These are phyloP conservation scores for Ophiostoma tasmaniense DNA, from an alignment of 2,329 filamentous ascomycete genomes.

Conservation along the genomic window DNA sequence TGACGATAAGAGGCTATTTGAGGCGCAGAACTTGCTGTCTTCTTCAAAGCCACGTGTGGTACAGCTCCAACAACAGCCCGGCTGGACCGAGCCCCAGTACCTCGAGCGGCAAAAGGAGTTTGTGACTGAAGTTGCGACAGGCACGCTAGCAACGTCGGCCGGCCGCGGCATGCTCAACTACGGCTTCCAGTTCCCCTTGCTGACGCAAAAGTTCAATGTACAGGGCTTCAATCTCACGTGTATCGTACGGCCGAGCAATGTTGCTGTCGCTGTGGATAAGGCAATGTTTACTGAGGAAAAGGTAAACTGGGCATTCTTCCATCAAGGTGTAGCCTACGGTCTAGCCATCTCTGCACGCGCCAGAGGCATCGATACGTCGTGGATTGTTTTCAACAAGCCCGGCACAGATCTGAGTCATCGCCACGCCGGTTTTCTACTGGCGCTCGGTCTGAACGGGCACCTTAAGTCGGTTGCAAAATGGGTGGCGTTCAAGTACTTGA, in stretches of 20 bases:
- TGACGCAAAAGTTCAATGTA: slow-evolving; percentile 87
- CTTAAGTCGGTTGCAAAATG: slow-evolving; percentile 92
- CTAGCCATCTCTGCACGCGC: slow-evolving; percentile 83
- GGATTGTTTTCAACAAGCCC: slow-evolving; percentile 98
- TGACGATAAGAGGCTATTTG: slow-evolving; percentile 81
- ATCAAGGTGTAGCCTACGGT: slow-evolving; percentile 88
- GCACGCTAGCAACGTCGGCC: slow-evolving; percentile 80
- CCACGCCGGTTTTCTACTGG: slow-evolving; percentile 90
- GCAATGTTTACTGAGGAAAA: slow-evolving; percentile 86
- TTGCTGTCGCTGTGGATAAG: slow-evolving; percentile 88
- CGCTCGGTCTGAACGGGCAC: slow-evolving; percentile 87
- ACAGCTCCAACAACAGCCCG: slow-evolving; percentile 64
- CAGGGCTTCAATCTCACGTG: slow-evolving; percentile 88
- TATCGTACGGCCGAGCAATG: slow-evolving; percentile 83
- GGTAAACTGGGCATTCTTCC: slow-evolving; percentile 97
- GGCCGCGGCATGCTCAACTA: slow-evolving; percentile 85
- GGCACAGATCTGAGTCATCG: slow-evolving; percentile 78
- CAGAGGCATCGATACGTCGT: slow-evolving; percentile 93
- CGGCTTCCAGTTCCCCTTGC: slow-evolving; percentile 73
- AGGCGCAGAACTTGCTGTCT: slow-evolving; percentile 77
- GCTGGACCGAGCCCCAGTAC: slow-evolving; percentile 77
- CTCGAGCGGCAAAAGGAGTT: slow-evolving; percentile 88
- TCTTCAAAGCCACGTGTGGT: slow-evolving; percentile 71
- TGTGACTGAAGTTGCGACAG: slow-evolving; percentile 74
- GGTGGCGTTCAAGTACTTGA: slow-evolving; percentile 99